A percentile compares a stretch with the other conserved stretches of the same genome.
phyloP scores from a whole-genome alignment of 805 yeast species.

The Zygoascus biomembranicola region DNA sequence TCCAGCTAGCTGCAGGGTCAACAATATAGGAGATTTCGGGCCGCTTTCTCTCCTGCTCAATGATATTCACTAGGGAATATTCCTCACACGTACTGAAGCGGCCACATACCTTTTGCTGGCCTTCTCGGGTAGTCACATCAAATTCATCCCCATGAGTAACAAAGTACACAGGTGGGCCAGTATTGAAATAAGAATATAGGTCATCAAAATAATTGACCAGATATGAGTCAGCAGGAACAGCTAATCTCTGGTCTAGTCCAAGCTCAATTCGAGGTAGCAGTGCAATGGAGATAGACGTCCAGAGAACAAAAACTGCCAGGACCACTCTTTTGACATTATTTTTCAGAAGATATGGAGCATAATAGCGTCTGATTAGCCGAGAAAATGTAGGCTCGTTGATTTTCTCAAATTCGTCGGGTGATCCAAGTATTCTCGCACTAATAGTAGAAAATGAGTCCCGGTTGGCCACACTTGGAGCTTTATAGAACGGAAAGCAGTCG shows the following conservation, averaged over 20 bases:
- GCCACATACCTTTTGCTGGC: slow-evolving; percentile 78
- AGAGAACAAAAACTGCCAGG: slow-evolving; percentile 44
- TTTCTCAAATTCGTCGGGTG: slow-evolving; percentile 17
- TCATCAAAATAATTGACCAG: slow-evolving; percentile 74
- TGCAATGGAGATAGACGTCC: slow-evolving; percentile 64
- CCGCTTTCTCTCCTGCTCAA: slow-evolving; percentile 78
- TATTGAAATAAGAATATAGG: slow-evolving; percentile 60
- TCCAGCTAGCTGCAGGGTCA: slow-evolving; percentile 87
- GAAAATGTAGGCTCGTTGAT: slow-evolving; percentile 31
- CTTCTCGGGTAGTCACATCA: slow-evolving; percentile 50
- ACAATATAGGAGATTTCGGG: slow-evolving; percentile 54
- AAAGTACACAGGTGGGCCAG: slow-evolving; percentile 89
- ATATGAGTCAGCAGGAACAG: slow-evolving; percentile 78
- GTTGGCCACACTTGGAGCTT: slow-evolving; percentile 11
- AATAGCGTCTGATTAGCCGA: slow-evolving; percentile 36
- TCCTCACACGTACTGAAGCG: slow-evolving; percentile 78
- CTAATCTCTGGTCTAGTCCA: slow-evolving; percentile 86
- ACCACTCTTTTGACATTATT: slow-evolving; percentile 40
- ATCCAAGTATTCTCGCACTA: slow-evolving; percentile 12
- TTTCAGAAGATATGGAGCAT: slow-evolving; percentile 54
- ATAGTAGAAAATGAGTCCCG: slow-evolving; percentile 11
- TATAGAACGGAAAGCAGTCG: slow-evolving; percentile 55
- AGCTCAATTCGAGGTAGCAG: slow-evolving; percentile 59
- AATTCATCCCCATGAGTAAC: slow-evolving; percentile 47
- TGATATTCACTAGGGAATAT: slow-evolving; percentile 65